These are phyloP conservation scores for Morella rubra DNA, from an alignment of 306 rosid genomes.

Conservation along the genomic window DNA sequence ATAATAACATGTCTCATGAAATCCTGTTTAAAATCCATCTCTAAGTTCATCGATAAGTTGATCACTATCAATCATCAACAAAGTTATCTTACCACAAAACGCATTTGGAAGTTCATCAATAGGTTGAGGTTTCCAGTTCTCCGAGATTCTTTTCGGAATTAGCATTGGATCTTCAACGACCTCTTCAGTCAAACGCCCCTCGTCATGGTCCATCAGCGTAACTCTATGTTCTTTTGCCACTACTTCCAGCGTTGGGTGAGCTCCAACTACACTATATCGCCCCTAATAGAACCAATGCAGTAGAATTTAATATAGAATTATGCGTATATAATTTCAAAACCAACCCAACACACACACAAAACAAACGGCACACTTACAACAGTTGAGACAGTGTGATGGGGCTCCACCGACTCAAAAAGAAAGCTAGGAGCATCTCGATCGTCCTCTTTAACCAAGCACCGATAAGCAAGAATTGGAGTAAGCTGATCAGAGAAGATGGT, in stretches of 20 bases:
- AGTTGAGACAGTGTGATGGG: conserved; percentile 30
- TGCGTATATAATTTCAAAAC: conserved; percentile 2
- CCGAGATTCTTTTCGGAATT: conserved; percentile 57
- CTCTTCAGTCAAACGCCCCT: conserved; percentile 49
- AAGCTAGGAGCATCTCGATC: conserved; percentile 83
- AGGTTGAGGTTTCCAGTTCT: conserved; percentile 62
- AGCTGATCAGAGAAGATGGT: conserved; percentile 82
- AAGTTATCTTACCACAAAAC: conserved; percentile 64
- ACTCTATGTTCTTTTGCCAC: conserved; percentile 78
- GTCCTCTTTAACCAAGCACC: conserved; percentile 63
- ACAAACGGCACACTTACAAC: conserved; percentile 28
- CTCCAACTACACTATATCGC: conserved; percentile 76
- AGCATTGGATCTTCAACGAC: conserved; percentile 65
- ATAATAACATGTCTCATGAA: no score
- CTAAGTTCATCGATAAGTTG: background rate
- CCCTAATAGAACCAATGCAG: conserved; percentile 51
- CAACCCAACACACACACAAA: background rate
- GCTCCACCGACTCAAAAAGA: conserved; percentile 82
- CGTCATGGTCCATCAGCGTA: conserved; percentile 61
- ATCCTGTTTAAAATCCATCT: no score
- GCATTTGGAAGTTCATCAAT: conserved; percentile 67
- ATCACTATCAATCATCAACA: background rate
- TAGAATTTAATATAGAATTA: background rate
- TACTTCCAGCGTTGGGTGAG: conserved; percentile 72
- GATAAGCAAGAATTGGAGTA: conserved; percentile 75